Evolutionary conservation across 148 eudicot species (phyloP), one percentile per base, ranked within the genome.

Genomic region (Arctostaphylos glauca): DNA sequence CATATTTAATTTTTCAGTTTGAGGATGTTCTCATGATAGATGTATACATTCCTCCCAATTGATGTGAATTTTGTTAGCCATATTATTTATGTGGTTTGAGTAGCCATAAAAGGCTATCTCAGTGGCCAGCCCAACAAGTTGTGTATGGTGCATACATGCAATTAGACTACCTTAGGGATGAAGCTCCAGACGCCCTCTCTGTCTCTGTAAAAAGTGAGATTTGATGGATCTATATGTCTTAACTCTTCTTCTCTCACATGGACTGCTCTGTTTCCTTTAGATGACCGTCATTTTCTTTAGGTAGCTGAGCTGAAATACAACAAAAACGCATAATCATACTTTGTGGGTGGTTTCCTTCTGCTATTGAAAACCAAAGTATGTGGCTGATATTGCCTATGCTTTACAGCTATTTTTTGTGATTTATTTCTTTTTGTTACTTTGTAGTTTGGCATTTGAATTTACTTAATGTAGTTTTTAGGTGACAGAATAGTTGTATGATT

Each of bases 151-250:
- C n/a, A n/a, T n/a, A n/a, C n/a, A n/a, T n/a, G n/a, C n/a, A n/a
- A n/a, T n/a, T n/a, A n/a, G n/a, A n/a, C n/a, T n/a, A n/a, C n/a
- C n/a, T n/a, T n/a, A n/a, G n/a, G n/a, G n/a, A n/a, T n/a, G n/a
- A n/a, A n/a, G n/a, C n/a, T n/a, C n/a, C 38, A 31, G 38, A 31
- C 38, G 38, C 38, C 38, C 38, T 31, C 38, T 31, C 1, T 31
- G 38, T 31, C 38, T 31, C 38, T 31, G 38, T 31, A 87, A 79
- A 71, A 89, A 83, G 75, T n/a, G 47, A 9, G 77, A 71, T 72
- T 91, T 86, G 78, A 81, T 84, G 88, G 91, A 89, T 91, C 92
- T 90, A 43, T 54, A 88, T 91, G 89, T 91, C n/a, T 91, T 89
- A 85, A 81, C 52, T 19, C 74, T 79, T 81, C 83, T 41, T 46